Base-by-base conservation (phyloP, 352 stramenopile genomes). In the Phytophthora pini region DNA sequence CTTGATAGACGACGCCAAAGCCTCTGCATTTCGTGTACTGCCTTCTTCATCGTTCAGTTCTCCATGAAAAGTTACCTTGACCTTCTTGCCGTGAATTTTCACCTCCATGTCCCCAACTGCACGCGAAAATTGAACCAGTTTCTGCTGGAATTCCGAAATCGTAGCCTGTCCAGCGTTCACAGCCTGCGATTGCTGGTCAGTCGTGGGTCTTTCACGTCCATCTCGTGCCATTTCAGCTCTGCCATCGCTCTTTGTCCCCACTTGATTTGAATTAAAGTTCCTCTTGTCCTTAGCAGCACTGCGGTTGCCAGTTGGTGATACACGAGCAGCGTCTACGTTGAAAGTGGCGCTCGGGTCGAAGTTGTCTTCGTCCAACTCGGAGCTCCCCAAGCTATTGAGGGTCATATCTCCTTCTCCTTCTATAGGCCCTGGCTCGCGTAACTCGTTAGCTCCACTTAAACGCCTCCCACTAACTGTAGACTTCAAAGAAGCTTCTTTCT, bases 21-120 rank as follows among this genome's bases (percentile, higher is more conserved):
- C 15, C 40, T 41, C n/a, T 11, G 20, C 17, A 31, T 17, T 13
- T 12, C 20, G 22, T 34, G 41, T 32, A 22, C n/a, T 56, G 9
- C 27, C 46, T 0, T 58, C 41, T 34, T 38, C 47, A 39, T 43
- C 31, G 15, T 52, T 34, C 32, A 74, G 32, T n/a, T 34, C 40
- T 4, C 67, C 67, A 43, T 62, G 56, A 17, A 75, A 75, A 4
- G 61, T 72, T 13, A 75, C 31, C 13, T 71, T 13, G 17, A 75
- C 62, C 47, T 75, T 29, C n/a, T 55, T 58, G 7, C 61, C 61
- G 1, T 68, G 36, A 13, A 75, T 65, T 47, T 67, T 67, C 15
- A 75, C 55, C 39, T 75, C 32, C 55, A 75, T 70, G 9, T 71
- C 50, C 3, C 67, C 67, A 3, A 71, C 61, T 22, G 61, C 67